A percentile compares a stretch with the other conserved stretches of the same genome.
Conservation (phyloP, 108 stramenopile species). For the Nitzschia sp. region DNA sequence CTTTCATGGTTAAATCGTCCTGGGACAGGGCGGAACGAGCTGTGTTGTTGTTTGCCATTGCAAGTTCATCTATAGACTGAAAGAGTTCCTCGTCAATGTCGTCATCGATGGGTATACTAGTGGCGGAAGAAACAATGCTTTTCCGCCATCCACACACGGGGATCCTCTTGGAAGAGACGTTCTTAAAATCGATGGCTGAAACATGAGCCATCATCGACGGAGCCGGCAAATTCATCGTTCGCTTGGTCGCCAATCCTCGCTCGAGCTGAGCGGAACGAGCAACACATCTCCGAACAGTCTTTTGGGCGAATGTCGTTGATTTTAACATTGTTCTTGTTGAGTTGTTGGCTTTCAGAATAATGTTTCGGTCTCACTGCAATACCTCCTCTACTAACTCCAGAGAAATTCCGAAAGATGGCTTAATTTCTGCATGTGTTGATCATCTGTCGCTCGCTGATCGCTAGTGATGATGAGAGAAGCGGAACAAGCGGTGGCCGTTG, state of each 20-base stretch:
- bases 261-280: background rate
- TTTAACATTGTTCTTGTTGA: background rate
- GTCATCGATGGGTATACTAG: background rate
- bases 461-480: too few species aligned
- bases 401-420: too few species aligned
- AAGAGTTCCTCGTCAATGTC: too few species aligned
- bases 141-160: slow-evolving; percentile 15
- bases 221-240: background rate
- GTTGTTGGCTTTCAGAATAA: too few species aligned
- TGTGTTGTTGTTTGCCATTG: too few species aligned
- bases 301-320: background rate
- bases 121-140: slow-evolving; percentile 11
- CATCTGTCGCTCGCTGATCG: too few species aligned
- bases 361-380: too few species aligned
- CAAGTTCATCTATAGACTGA: too few species aligned
- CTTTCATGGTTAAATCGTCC: slow-evolving; percentile 6
- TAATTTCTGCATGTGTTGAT: too few species aligned
- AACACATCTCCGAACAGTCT: background rate
- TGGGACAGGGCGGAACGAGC: too few species aligned
- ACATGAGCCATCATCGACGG: background rate
- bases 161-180: background rate
- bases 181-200: background rate
- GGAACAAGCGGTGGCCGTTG: too few species aligned
- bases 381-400: too few species aligned
- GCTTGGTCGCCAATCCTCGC: background rate